Evolutionary conservation across 176 grass and related monocot genomes (phyloP), one percentile per base, ranked within the genome.

Genomic region (Eragrostis curvula): DNA sequence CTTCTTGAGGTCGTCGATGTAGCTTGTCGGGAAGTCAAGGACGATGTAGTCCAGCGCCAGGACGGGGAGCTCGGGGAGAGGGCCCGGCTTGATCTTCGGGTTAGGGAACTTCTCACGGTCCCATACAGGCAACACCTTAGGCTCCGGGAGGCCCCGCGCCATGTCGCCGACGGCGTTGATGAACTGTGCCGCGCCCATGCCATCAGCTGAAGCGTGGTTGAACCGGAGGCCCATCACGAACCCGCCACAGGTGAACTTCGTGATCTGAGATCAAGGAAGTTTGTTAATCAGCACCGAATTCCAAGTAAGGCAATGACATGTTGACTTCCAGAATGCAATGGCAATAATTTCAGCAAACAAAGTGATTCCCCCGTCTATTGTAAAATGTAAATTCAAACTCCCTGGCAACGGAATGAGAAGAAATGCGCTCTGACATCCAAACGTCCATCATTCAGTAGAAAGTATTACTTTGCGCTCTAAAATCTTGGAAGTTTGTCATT

Each of bases 241-340:
- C 9, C 92, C 92, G 40, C 89, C 92, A 51, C 89, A 92, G 30
- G 52, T 88, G 89, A 95, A 95, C 25, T 90, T 81, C 0, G 89
- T 95, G 64, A 95, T 84, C 92, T 95, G 87, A 29, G 12, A 46
- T 2, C 40, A 56, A 43, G 47, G 0, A 66, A 56, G 2, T 43
- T 8, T 55, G 28, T 10, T 0, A 0, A 21, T 89, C 63, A 85
- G 43, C 52, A 64, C 76, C 27, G 32, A 36, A 49, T 57, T 57
- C 9, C 0, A 7, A 41, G 16, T 1, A 29, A 42, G 6, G 20
- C 5, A 28, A 28, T 21, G 17, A 3, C 9, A 77, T 47, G 11
- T 58, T 3, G 5, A 40, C 42, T n/a, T 55, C 21, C 12, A 55
- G 6, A 44, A 23, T 2, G 18, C 39, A 59, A 36, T 12, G 10